Conservation (phyloP, 148 eudicot species). For the Camellia sinensis region DNA sequence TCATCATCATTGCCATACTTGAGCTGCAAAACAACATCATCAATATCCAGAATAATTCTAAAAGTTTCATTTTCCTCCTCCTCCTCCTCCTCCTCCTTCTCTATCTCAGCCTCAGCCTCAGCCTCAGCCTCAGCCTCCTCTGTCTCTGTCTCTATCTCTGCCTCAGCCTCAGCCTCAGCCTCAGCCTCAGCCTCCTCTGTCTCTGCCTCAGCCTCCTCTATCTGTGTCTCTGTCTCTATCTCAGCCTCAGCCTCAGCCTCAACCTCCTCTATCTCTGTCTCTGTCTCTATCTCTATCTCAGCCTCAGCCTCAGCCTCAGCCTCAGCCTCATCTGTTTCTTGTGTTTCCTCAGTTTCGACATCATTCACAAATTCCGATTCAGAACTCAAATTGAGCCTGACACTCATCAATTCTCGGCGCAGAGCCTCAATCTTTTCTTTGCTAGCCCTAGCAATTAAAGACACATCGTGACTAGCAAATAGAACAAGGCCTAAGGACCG, state of each 20-base stretch:
- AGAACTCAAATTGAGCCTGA: slow-evolving; percentile 39
- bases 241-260: slow-evolving; percentile 30
- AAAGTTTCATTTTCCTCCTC: no score
- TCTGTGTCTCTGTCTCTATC: slow-evolving; percentile 27
- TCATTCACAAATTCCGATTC: slow-evolving; percentile 34
- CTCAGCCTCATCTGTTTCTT: slow-evolving; percentile 22
- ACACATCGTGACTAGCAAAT: slow-evolving; percentile 56
- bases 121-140: no score
- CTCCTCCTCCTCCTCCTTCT: no score
- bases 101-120: no score
- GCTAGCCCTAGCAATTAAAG: slow-evolving; percentile 20
- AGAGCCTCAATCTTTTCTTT: slow-evolving; percentile 54
- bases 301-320: slow-evolving; percentile 30
- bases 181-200: slow-evolving; percentile 26
- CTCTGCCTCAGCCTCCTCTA: slow-evolving; percentile 25
- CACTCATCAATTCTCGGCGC: slow-evolving; percentile 63
- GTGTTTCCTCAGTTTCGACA: slow-evolving; percentile 25
- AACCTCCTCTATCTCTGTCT: not conserved
- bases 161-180: no score
- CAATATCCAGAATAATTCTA: slow-evolving; percentile 29
- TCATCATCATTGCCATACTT: slow-evolving; percentile 73
- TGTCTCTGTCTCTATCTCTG: no score
- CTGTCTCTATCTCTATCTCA: slow-evolving; percentile 22
- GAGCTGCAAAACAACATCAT: slow-evolving; percentile 64
- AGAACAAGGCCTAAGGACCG: slow-evolving; percentile 64